Conservation (phyloP, 1,139 yeast species). For the Nakaseomyces kungkrabaensis region DNA sequence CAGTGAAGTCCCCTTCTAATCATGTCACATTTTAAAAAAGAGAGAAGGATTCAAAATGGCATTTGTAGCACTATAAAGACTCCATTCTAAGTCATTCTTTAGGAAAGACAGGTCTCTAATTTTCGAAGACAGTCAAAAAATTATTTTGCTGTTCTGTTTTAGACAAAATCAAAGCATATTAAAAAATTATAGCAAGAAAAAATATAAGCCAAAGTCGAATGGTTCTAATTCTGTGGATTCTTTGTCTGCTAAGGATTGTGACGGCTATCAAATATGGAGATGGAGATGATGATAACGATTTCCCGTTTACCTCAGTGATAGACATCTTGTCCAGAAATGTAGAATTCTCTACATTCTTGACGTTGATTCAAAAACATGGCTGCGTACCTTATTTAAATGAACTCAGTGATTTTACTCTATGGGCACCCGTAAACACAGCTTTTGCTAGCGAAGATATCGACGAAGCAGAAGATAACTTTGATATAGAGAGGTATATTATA, state of each 20-base stretch:
- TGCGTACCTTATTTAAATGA: constrained; percentile 59
- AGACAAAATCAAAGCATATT: too few relatives aligned
- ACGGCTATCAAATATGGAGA: background rate
- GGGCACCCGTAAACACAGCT: constrained; percentile 86
- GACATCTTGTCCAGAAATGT: constrained; percentile 68
- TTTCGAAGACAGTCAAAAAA: too few relatives aligned
- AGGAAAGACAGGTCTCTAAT: too few relatives aligned
- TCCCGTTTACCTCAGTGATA: constrained; percentile 43
- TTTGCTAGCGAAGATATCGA: constrained; percentile 33
- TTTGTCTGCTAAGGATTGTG: constrained; percentile 5
- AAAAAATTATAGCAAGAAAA: background rate
- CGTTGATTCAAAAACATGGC: constrained; percentile 56
- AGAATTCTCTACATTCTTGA: constrained; percentile 61
- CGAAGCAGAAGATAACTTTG: constrained; percentile 13
- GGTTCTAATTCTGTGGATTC: background rate
- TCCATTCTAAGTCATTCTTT: too few relatives aligned
- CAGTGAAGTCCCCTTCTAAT: too few relatives aligned
- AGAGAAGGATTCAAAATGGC: too few relatives aligned
- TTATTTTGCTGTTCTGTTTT: too few relatives aligned
- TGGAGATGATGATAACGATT: background rate
- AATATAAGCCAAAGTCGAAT: background rate
- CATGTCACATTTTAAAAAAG: too few relatives aligned
- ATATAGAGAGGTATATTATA: constrained; percentile 22
- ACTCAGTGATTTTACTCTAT: constrained; percentile 56
- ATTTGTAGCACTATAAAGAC: too few relatives aligned